phyloP scores from a whole-genome alignment of 768 basidiomycete genomes.

The Auriscalpium orientale region DNA sequence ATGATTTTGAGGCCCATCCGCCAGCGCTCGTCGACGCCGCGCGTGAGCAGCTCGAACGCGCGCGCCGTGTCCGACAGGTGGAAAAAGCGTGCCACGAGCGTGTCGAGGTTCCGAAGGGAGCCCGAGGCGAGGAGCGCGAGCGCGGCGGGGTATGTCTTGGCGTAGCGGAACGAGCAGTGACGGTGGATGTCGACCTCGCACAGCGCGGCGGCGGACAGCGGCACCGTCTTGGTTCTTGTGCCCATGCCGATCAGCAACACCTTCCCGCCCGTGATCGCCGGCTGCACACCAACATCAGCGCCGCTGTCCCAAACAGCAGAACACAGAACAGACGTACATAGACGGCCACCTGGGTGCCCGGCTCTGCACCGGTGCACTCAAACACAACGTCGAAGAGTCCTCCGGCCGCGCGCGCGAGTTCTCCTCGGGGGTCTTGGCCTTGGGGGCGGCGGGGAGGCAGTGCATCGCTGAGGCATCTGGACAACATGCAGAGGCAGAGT shows the following conservation, averaged over 20 bases:
- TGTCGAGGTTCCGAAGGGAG: constrained; percentile 53
- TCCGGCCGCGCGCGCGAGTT: too few relatives aligned
- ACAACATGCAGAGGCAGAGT: too few relatives aligned
- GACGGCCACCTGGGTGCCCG: too few relatives aligned
- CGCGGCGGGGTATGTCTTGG: constrained; percentile 86
- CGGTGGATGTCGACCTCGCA: constrained; percentile 92
- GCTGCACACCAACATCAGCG: too few relatives aligned
- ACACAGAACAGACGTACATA: too few relatives aligned
- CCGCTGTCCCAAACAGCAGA: too few relatives aligned
- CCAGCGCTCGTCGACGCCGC: constrained; percentile 73
- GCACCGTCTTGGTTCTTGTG: constrained; percentile 69
- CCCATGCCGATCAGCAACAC: constrained; percentile 98
- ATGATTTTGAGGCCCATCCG: constrained; percentile 86
- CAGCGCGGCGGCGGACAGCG: constrained; percentile 73
- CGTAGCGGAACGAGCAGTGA: constrained; percentile 88
- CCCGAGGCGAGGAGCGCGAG: constrained; percentile 60
- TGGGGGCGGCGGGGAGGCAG: too few relatives aligned
- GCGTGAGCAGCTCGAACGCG: constrained; percentile 77
- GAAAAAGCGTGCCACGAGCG: constrained; percentile 76
- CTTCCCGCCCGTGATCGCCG: constrained; percentile 77
- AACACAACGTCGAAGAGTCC: too few relatives aligned
- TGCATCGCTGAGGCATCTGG: too few relatives aligned
- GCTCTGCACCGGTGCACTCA: too few relatives aligned
- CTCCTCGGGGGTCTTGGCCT: too few relatives aligned
- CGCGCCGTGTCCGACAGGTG: constrained; percentile 51